Conservation (phyloP, 495 filamentous ascomycete genomes). For the Podospora tetraspora region DNA sequence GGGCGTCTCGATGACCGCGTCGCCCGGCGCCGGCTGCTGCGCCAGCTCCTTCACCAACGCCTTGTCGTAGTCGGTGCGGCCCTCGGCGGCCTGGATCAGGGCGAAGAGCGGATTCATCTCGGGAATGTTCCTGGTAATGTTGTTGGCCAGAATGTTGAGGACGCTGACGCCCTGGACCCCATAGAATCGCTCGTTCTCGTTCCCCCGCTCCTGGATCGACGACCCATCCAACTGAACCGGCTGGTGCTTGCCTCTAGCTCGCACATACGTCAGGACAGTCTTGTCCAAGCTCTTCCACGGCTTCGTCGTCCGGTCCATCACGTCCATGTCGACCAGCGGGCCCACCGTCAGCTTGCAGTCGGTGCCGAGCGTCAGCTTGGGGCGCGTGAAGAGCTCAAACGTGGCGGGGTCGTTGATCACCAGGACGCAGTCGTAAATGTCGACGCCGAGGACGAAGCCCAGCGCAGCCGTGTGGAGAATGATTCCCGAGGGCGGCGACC, state of each 20-base stretch:
- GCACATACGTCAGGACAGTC: conserved; percentile 83
- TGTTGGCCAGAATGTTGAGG: conserved; percentile 77
- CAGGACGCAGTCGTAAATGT: conserved; percentile 89
- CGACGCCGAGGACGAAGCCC: conserved; percentile 84
- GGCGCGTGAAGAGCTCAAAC: conserved; percentile 70
- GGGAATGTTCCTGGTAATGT: conserved; percentile 61
- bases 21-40: conserved; percentile 63
- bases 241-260: conserved; percentile 78
- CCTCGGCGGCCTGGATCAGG: conserved; percentile 81
- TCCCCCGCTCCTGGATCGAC: conserved; percentile 73
- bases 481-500: conserved; percentile 85
- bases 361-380: conserved; percentile 70
- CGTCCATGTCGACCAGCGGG: conserved; percentile 68
- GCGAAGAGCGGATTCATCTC: conserved; percentile 63
- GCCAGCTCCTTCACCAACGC: conserved; percentile 42
- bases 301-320: conserved; percentile 65
- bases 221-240: conserved; percentile 80
- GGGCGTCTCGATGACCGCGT: conserved; percentile 56
- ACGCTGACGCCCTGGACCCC: conserved; percentile 59
- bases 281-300: conserved; percentile 51
- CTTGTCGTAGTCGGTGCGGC: conserved; percentile 66
- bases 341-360: conserved; percentile 74
- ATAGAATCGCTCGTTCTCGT: conserved; percentile 89
- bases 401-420: conserved; percentile 81
- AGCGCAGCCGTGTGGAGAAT: conserved; percentile 79